Percentiles rank a stretch among this genome's conserved stretches.
Conservation (phyloP, 441 rosid species). For the Jatropha podagrica region DNA sequence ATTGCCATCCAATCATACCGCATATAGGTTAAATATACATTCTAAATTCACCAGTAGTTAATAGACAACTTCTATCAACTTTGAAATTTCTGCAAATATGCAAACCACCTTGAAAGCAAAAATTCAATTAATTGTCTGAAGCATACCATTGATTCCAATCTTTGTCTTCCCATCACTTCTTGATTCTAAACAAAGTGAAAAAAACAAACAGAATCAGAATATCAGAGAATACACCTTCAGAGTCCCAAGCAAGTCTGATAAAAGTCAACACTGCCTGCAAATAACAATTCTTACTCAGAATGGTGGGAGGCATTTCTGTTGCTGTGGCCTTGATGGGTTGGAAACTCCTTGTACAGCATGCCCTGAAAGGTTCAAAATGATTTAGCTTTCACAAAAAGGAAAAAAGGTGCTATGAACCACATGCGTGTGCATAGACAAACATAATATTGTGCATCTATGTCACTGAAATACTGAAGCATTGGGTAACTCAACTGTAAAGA, state of each 20-base stretch:
- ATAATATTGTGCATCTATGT: background rate
- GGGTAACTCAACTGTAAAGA: conserved; percentile 56
- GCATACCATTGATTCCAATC: conserved; percentile 90
- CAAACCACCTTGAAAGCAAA: background rate
- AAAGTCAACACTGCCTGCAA: background rate
- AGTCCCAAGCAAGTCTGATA: background rate
- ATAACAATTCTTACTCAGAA: conserved; percentile 52
- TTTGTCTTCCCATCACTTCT: conserved; percentile 56
- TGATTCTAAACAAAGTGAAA: conserved; percentile 39
- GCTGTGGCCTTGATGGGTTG: conserved; percentile 87
- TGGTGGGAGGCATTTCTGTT: conserved; percentile 57
- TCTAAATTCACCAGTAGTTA: background rate
- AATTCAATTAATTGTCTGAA: background rate
- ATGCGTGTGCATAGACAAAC: background rate
- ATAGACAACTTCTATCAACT: too few relatives aligned
- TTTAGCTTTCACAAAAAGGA: background rate
- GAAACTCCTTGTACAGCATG: conserved; percentile 37
- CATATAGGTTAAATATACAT: background rate
- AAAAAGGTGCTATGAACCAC: background rate
- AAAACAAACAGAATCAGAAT: conserved; percentile 23
- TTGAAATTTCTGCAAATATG: background rate
- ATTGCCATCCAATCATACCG: background rate
- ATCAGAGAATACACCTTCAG: conserved; percentile 18
- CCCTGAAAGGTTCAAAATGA: conserved; percentile 33
- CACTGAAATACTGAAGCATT: background rate